These are phyloP conservation scores for Leishmania tarentolae DNA, from an alignment of 208 protist species.

Conservation along the genomic window DNA sequence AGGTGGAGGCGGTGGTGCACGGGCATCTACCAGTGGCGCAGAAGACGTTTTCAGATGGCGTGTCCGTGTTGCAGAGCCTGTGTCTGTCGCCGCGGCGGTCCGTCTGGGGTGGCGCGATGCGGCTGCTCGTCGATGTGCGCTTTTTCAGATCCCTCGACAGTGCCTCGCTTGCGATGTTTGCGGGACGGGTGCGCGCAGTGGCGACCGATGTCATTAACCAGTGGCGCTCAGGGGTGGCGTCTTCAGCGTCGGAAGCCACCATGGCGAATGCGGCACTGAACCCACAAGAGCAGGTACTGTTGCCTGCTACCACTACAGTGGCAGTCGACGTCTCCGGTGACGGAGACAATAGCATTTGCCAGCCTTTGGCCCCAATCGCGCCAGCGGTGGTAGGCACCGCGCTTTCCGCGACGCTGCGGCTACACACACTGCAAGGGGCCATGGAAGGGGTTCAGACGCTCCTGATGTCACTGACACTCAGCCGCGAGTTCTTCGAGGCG, in stretches of 20 bases:
- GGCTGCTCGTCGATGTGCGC: constrained; percentile 8
- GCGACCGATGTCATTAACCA: constrained; percentile 2
- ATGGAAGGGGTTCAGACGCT: constrained; percentile 13
- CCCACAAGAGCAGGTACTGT: background rate
- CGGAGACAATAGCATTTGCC: background rate
- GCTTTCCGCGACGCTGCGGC: background rate
- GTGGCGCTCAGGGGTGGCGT: background rate
- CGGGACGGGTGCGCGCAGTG: constrained; percentile 15
- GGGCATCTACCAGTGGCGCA: constrained; percentile 24
- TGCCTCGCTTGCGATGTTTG: constrained; percentile 6
- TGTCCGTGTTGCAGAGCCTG: constrained; percentile 19
- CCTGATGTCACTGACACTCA: background rate
- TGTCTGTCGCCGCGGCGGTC: constrained; percentile 18
- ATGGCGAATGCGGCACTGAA: background rate
- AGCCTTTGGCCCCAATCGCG: background rate
- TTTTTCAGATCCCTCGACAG: constrained; percentile 13
- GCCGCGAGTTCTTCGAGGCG: background rate
- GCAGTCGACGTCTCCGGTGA: background rate
- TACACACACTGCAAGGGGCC: constrained; percentile 22
- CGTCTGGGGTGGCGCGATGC: constrained; percentile 10
- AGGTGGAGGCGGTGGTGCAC: constrained; percentile 22
- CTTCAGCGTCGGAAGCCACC: background rate
- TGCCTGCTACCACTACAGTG: background rate
- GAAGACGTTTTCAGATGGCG: constrained; percentile 13
- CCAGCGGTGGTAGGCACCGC: background rate